Evolutionary conservation across 2,329 filamentous ascomycete genomes (phyloP), one percentile per base, ranked within the genome.

Genomic region (Fusarium udum): DNA sequence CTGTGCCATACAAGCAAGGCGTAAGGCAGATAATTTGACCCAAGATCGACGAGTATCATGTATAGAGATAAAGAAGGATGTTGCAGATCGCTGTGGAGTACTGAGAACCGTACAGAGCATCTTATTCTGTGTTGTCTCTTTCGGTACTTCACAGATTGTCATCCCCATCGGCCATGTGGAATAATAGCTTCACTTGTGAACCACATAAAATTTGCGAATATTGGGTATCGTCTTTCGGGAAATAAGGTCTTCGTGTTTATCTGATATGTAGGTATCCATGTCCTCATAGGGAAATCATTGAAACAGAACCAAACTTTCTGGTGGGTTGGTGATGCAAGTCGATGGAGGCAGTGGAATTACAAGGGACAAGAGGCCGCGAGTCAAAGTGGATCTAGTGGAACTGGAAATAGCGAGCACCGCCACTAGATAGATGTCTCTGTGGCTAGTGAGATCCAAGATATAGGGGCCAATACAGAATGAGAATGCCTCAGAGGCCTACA

Each of bases 361-460:
- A 72, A 75, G 72, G 71, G 68, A 62, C 53, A 57, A 61, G 68
- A 77, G 75, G 75, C 73, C 75, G 75, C 75, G 75, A 75, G 57
- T 74, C 52, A 65, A 68, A 62, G 67, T 64, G 73, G 73, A 40
- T 43, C 73, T 20, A 31, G 67, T 65, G 70, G 73, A 63, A 63
- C 71, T 69, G 60, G 64, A 60, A 69, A 69, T 65, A 72, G 42
- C 36, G 39, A 51, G 59, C 71, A 71, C 67, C 63, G 71, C 71
- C 71, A 74, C 71, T 43, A 20, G 16, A 36, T 20, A 57, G 55
- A 46, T 24, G 16, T 14, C n/a, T 13, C 40, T 69, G 71, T 74
- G 71, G 71, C 71, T 73, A 51, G 70, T 72, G 59, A 37, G n/a
- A 16, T 28, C 51, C 53, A 16, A n/a, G 16, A 34, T 16, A 51